Evolutionary conservation across 1,284 basidiomycete species (phyloP).

Genomic region (Ceratobasidium sp.): DNA sequence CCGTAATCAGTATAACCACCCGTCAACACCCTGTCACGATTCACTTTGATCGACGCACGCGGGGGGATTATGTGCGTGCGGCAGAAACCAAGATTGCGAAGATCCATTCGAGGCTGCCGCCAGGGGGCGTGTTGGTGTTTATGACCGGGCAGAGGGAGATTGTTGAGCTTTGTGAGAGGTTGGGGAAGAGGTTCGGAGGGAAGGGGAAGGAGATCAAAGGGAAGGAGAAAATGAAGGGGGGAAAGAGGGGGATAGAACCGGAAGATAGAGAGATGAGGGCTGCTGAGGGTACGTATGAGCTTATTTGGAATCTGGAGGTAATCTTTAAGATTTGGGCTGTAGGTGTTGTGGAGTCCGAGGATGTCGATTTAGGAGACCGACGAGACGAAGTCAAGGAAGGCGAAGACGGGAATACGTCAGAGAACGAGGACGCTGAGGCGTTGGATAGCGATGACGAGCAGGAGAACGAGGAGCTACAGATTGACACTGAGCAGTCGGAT

Average conservation of each 20-base stretch:
- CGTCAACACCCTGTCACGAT: constrained; percentile 96
- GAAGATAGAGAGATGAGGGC: constrained; percentile 12
- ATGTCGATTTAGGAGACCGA: constrained; percentile 74
- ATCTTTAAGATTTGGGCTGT: neutral
- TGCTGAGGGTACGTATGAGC: constrained; percentile 23
- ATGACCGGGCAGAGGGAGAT: constrained; percentile 85
- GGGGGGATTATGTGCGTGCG: constrained; percentile 88
- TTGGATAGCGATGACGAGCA: constrained; percentile 62
- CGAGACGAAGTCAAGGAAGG: constrained; percentile 47
- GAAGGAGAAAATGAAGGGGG: constrained; percentile 51
- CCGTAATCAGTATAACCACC: constrained; percentile 88
- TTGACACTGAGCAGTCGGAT: constrained; percentile 69
- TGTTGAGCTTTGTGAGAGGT: constrained; percentile 68
- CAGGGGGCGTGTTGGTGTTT: constrained; percentile 79
- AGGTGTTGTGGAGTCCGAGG: constrained; percentile 80
- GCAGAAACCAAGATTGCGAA: constrained; percentile 90
- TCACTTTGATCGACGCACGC: constrained; percentile 91
- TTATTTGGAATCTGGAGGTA: neutral
- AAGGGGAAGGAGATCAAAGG: constrained; percentile 66
- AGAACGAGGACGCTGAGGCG: constrained; percentile 58
- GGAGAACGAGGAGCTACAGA: constrained; percentile 60
- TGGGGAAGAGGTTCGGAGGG: constrained; percentile 86
- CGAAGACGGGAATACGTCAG: constrained; percentile 46
- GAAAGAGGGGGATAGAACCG: no score
- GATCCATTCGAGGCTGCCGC: constrained; percentile 76